Evolutionary conservation across 495 filamentous ascomycete species (phyloP).

Genomic region (Jackrogersella minutella): DNA sequence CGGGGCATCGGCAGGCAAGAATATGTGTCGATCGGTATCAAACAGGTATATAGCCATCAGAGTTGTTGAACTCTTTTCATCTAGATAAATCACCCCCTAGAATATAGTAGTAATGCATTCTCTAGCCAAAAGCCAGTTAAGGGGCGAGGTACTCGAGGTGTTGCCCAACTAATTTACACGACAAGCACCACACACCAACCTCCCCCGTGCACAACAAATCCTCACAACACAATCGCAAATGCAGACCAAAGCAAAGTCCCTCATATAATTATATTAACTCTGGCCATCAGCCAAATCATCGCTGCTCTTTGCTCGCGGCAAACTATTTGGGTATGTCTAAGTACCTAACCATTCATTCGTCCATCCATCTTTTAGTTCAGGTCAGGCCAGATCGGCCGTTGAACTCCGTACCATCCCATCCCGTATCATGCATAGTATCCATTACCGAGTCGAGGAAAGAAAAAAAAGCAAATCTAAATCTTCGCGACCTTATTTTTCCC

Average conservation of each 20-base stretch:
- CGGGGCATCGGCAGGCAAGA: too few relatives aligned
- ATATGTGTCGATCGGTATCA: too few relatives aligned
- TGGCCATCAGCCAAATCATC: neutral
- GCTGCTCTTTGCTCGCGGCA: neutral
- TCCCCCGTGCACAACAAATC: too few relatives aligned
- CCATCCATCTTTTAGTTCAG: neutral
- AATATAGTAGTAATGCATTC: too few relatives aligned
- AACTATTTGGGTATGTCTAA: neutral
- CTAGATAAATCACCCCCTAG: too few relatives aligned
- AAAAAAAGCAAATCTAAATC: conserved; percentile 9
- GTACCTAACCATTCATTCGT: neutral
- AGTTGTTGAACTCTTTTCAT: too few relatives aligned
- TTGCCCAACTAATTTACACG: too few relatives aligned
- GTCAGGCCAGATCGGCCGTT: neutral
- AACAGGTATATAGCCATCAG: too few relatives aligned
- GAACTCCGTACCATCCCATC: neutral
- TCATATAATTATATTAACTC: neutral
- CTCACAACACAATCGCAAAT: neutral
- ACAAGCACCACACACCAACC: too few relatives aligned
- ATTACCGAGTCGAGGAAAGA: neutral
- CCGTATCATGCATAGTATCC: neutral
- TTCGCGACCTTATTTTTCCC: conserved; percentile 1
- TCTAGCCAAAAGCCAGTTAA: too few relatives aligned
- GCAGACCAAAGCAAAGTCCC: neutral
- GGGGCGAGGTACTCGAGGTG: too few relatives aligned